These are phyloP conservation scores for Globisporangium middletonii DNA, from an alignment of 352 stramenopile genomes.

Conservation along the genomic window DNA sequence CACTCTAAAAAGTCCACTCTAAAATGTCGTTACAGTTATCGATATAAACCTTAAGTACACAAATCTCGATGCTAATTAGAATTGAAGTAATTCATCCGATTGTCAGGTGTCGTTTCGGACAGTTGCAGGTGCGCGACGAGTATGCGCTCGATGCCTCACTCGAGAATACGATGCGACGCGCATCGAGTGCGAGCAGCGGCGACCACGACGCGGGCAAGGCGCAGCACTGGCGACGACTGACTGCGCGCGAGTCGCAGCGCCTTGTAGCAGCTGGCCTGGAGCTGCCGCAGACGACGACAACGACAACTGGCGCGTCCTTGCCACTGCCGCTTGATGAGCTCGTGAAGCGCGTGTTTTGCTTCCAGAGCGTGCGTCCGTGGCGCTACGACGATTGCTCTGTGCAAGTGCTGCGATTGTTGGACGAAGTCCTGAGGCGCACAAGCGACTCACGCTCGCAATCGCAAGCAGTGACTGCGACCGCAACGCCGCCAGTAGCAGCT, in stretches of 20 bases:
- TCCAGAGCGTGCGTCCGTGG: slow-evolving; percentile 9
- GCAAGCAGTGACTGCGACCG: background rate
- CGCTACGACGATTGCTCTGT: slow-evolving; percentile 1
- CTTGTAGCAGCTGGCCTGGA: slow-evolving; percentile 5
- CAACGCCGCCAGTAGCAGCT: background rate
- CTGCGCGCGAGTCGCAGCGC: slow-evolving; percentile 5
- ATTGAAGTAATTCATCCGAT: no score
- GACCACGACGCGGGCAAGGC: background rate
- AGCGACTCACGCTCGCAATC: background rate
- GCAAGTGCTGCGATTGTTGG: slow-evolving; percentile 11
- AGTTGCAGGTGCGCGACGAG: no score
- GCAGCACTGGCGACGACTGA: slow-evolving; percentile 3
- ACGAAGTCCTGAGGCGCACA: background rate
- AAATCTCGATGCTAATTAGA: no score
- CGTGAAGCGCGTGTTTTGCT: slow-evolving; percentile 4
- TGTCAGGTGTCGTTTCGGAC: no score
- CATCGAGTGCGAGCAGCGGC: background rate
- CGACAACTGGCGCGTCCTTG: background rate
- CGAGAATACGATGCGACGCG: background rate
- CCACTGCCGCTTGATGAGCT: background rate
- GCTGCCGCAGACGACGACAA: background rate
- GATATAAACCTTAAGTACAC: no score
- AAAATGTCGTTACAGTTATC: no score
- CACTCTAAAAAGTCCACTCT: no score
- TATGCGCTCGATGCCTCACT: background rate